These are phyloP conservation scores for Neoarthrinium moseri DNA, from an alignment of 2,329 filamentous ascomycete species.

Conservation along the genomic window DNA sequence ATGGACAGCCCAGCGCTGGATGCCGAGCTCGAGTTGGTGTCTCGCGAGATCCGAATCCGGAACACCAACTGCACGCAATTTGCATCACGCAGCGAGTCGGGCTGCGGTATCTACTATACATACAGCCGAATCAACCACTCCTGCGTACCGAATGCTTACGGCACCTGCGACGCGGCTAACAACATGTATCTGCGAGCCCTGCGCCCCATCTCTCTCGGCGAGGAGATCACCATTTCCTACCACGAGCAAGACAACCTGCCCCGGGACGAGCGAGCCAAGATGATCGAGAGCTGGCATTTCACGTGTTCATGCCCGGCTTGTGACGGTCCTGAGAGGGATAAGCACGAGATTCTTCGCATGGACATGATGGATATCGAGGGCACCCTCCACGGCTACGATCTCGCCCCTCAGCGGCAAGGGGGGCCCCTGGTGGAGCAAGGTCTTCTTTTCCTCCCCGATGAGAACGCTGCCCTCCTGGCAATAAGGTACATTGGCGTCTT, in stretches of 20 bases:
- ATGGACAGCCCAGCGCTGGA: background rate
- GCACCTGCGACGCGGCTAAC: slow-evolving; percentile 16
- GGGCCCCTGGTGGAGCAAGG: no score
- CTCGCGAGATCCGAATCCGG: background rate
- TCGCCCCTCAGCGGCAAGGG: no score
- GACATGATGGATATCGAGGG: background rate
- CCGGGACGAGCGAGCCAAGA: slow-evolving; percentile 3
- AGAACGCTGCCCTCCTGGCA: no score
- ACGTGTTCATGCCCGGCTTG: slow-evolving; percentile 14
- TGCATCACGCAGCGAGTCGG: background rate
- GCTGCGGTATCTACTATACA: slow-evolving; percentile 12
- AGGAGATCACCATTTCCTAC: slow-evolving; percentile 20
- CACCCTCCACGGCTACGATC: background rate
- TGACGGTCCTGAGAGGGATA: background rate
- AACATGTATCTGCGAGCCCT: slow-evolving; percentile 19
- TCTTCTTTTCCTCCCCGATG: no score
- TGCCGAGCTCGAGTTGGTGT: background rate
- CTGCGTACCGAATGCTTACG: slow-evolving; percentile 23
- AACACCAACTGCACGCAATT: background rate
- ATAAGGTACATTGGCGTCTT: no score
- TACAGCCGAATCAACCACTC: slow-evolving; percentile 23
- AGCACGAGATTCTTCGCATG: background rate
- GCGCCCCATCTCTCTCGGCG: slow-evolving; percentile 15
- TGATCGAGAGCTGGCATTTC: slow-evolving; percentile 18
- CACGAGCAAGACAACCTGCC: slow-evolving; percentile 11